Evolutionary conservation across 257 asterid genomes (phyloP).

Genomic region (Plantago elongata): DNA sequence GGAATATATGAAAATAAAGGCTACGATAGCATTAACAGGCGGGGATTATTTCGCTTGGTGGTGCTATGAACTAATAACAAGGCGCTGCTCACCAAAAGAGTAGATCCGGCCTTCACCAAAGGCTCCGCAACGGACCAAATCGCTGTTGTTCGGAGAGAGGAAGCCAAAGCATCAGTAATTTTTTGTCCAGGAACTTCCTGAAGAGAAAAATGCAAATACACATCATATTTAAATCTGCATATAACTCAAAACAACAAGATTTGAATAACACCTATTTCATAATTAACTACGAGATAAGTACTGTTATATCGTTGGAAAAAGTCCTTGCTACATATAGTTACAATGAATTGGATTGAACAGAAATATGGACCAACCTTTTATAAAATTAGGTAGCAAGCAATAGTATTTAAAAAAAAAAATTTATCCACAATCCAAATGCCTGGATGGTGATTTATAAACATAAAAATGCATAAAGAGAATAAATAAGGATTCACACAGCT

Average conservation of each 20-base stretch:
- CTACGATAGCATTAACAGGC: conserved; percentile 12
- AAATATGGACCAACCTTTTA: too few species aligned
- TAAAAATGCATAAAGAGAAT: too few species aligned
- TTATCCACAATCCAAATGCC: too few species aligned
- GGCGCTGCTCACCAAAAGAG: conserved; percentile 55
- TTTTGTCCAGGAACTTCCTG: conserved; percentile 76
- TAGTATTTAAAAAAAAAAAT: too few species aligned
- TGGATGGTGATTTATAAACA: too few species aligned
- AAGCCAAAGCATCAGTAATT: conserved; percentile 44
- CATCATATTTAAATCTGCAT: conserved; percentile 15
- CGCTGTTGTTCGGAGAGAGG: conserved; percentile 53
- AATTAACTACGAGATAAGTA: not conserved
- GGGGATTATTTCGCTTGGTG: conserved; percentile 9
- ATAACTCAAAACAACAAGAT: conserved; percentile 4
- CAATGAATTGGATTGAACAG: too few species aligned
- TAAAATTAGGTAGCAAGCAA: too few species aligned
- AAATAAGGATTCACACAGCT: too few species aligned
- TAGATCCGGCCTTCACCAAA: conserved; percentile 69
- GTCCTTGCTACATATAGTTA: too few species aligned
- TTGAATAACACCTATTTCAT: not conserved
- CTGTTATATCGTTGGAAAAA: not conserved
- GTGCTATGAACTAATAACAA: too few species aligned
- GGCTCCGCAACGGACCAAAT: conserved; percentile 68
- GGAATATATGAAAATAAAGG: conserved; percentile 10
- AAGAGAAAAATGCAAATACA: conserved; percentile 19